Percentiles rank a stretch among this genome's conserved stretches.
Evolutionary conservation across 768 basidiomycete species (phyloP).

Genomic region (Lentinula lateritia): DNA sequence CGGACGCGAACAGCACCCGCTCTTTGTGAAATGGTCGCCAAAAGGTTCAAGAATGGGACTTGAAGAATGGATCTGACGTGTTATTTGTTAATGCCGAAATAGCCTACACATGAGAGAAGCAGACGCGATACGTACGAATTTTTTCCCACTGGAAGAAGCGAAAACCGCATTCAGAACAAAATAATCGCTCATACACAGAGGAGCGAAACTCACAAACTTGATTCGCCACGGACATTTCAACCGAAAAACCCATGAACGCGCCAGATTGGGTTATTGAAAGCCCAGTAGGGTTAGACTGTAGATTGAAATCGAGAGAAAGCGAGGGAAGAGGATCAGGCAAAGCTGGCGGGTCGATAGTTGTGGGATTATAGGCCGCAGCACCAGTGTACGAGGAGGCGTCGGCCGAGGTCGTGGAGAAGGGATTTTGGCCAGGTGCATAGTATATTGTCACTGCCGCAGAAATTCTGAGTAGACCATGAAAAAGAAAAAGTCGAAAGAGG

Average conservation of each 20-base stretch:
- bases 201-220: conserved; percentile 41
- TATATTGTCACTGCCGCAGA: conserved; percentile 1
- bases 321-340: conserved; percentile 39
- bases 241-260: conserved; percentile 48
- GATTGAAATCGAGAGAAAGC: conserved; percentile 39
- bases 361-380: conserved; percentile 50
- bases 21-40: conserved; percentile 45
- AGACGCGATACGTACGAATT: conserved; percentile 30
- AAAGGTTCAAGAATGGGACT: conserved; percentile 51
- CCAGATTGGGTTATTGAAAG: conserved; percentile 33
- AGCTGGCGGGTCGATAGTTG: conserved; percentile 42
- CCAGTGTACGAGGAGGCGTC: conserved; percentile 39
- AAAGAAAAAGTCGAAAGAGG: not conserved
- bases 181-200: not conserved
- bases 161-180: not conserved
- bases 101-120: conserved; percentile 9
- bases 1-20: conserved; percentile 43
- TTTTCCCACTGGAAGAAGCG: conserved; percentile 33
- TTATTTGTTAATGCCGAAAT: not conserved
- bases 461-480: not conserved
- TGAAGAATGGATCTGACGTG: conserved; percentile 21
- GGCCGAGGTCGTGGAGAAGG: conserved; percentile 20
- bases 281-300: conserved; percentile 29
- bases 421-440: conserved; percentile 6
- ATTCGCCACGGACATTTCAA: conserved; percentile 60